phyloP scores from a whole-genome alignment of 805 yeast species.

The Teunomyces pallodes region DNA sequence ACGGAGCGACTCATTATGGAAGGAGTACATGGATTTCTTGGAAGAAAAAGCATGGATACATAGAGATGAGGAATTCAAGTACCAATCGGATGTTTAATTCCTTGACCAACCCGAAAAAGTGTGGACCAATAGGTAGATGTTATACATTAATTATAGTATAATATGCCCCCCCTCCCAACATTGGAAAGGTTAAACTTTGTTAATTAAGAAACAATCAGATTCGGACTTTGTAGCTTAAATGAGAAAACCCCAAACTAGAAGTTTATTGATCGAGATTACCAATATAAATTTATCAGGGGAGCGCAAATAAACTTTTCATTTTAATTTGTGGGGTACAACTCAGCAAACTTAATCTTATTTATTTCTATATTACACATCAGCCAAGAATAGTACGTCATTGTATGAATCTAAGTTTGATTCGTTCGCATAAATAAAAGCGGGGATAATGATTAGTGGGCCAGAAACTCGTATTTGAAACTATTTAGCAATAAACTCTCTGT shows the following conservation, averaged over 20 bases:
- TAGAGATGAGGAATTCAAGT: conserved; percentile 9
- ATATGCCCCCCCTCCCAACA: conserved; percentile 4
- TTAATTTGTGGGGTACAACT: background rate
- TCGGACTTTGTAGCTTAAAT: no score
- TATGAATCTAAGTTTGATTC: background rate
- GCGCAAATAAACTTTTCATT: background rate
- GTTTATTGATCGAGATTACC: no score
- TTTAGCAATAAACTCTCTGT: no score
- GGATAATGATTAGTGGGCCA: background rate
- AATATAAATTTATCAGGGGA: background rate
- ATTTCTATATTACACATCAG: no score
- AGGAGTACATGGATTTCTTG: conserved; percentile 44
- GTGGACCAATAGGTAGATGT: background rate
- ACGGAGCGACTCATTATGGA: conserved; percentile 52
- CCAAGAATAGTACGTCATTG: no score
- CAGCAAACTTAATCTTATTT: background rate
- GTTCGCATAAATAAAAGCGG: background rate
- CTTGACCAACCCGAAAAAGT: no score
- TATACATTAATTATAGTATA: background rate
- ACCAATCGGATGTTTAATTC: background rate
- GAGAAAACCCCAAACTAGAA: no score
- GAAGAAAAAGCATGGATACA: conserved; percentile 30
- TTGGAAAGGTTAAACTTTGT: background rate
- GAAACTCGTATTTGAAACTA: background rate
- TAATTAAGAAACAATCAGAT: background rate